Percentiles rank a stretch among this genome's conserved stretches.
Conservation (phyloP, 1,284 basidiomycete species). For the Microbotryum violaceum region DNA sequence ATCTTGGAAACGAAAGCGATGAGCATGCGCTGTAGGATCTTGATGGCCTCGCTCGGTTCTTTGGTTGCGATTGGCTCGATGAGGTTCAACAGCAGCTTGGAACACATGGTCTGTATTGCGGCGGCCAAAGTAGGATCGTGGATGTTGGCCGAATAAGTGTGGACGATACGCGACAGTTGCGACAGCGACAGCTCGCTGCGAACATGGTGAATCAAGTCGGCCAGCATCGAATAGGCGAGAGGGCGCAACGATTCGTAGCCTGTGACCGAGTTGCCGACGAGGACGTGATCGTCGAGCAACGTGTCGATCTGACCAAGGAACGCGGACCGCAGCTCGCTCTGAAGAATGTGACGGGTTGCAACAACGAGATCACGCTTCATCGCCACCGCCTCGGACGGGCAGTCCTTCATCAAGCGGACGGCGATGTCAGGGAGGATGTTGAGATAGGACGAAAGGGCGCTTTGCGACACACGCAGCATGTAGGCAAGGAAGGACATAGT, state of each 20-base stretch:
- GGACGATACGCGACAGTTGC: constrained; percentile 73
- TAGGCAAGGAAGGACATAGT: constrained; percentile 90
- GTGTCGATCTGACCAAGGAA: constrained; percentile 82
- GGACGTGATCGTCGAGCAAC: constrained; percentile 81
- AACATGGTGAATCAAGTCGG: constrained; percentile 89
- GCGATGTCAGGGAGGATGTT: constrained; percentile 74
- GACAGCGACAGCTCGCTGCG: constrained; percentile 69
- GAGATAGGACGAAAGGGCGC: constrained; percentile 68
- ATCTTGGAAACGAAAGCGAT: constrained; percentile 82
- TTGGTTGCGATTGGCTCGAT: constrained; percentile 75
- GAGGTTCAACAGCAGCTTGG: constrained; percentile 86
- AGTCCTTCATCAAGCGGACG: constrained; percentile 84
- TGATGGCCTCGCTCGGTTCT: constrained; percentile 53
- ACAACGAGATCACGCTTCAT: constrained; percentile 67
- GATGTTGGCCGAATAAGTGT: constrained; percentile 78
- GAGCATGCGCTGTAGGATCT: constrained; percentile 65
- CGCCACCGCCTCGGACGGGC: constrained; percentile 76
- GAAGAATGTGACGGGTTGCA: constrained; percentile 84
- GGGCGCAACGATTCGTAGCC: constrained; percentile 79
- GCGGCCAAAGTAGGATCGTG: constrained; percentile 80
- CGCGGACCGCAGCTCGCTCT: constrained; percentile 68
- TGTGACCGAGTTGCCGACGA: constrained; percentile 70
- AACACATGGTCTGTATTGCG: constrained; percentile 81
- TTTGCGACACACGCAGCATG: constrained; percentile 64
- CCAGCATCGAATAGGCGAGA: constrained; percentile 77